Base-by-base conservation (phyloP, 495 filamentous ascomycete species). In the Aspergillus carlsbadensis region DNA sequence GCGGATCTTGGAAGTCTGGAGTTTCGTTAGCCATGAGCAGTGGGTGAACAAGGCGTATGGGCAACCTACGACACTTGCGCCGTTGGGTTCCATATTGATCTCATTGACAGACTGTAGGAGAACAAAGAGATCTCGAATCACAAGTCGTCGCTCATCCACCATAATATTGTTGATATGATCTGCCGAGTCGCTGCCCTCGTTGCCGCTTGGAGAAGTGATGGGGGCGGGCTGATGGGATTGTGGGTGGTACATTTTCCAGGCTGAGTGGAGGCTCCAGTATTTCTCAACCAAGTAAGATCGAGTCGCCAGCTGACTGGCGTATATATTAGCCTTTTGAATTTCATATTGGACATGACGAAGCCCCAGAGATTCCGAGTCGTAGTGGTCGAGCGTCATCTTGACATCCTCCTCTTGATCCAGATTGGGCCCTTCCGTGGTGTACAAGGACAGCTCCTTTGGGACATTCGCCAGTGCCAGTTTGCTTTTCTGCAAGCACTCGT, bases 301-400 rank as follows among this genome's bases (percentile, higher is more conserved):
- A 2, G 88, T 91, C 3, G 81, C 82, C 1, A 96, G 73, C 60
- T 90, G 85, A 41, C 83, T 88, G 6, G 83, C 82, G 57, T 91
- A 87, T 21, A 96, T 87, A 59, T 92, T 93, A 18, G 84, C 84
- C 62, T 91, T 92, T 64, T 95, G 90, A 20, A 95, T 92, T 61
- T 94, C 88, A 48, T 83, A 87, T 45, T 92, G 89, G 2, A 91
- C 75, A 5, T 78, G 73, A 3, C 72, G 75, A 21, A 67, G 67
- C 44, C 70, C 66, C 52, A 65, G 64, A 17, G 63, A 39, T 14
- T 63, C 61, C 21, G 66, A 60, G 44, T 71, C 69, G 31, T 70
- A 62, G 0, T 63, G 47, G 33, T 59, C 64, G 18, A 43, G 29
- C n/a, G 20, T 20, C 41, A 58, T 65, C 15, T 57, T 56, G 26